Evolutionary conservation across 805 yeast species (phyloP), one percentile per base, ranked within the genome.

Genomic region (Zygoascus flipseniorum): DNA sequence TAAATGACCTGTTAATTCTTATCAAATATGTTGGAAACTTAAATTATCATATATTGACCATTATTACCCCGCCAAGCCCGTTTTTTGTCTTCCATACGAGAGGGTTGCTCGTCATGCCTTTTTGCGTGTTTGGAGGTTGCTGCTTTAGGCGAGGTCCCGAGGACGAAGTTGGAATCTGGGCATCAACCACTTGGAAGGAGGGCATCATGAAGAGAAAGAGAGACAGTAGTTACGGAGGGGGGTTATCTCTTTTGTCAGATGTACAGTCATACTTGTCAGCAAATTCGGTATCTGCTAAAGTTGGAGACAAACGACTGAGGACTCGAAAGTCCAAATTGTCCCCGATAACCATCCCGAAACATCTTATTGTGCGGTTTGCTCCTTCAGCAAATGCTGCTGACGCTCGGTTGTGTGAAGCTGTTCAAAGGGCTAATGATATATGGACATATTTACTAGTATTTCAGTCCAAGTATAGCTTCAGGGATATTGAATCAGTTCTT

Each of bases 401-500:
- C 39, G 31, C 11, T 14, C 20, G 19, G 13, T 31, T 46, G 41
- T 16, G 14, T 31, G 49, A 46, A 26, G 49, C 49, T 8, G 2
- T 42, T 31, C 19, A 46, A 39, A 16, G 26, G 23, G 20, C 26
- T 5, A 46, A 46, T 31, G 39, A 19, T 31, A 8, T n/a, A 31
- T n/a, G 16, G n/a, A 16, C 23, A 26, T 35, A 26, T 37, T 10
- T 46, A 14, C 32, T 39, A 35, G 49, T 42, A 20, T 51, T 20
- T 31, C 16, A 39, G 31, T 26, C 37, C 5, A 14, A 16, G 16
- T 42, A 47, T 28, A 31, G 43, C 32, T 42, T 52, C 48, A 5
- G 20, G 45, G 39, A 45, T 46, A 31, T 47, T 46, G 26, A 23
- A 45, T 6, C 47, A 50, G 46, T 49, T 32, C 42, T 19, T 2